phyloP scores from a whole-genome alignment of 2,329 filamentous ascomycete species.

The Plenodomus tracheiphilus region DNA sequence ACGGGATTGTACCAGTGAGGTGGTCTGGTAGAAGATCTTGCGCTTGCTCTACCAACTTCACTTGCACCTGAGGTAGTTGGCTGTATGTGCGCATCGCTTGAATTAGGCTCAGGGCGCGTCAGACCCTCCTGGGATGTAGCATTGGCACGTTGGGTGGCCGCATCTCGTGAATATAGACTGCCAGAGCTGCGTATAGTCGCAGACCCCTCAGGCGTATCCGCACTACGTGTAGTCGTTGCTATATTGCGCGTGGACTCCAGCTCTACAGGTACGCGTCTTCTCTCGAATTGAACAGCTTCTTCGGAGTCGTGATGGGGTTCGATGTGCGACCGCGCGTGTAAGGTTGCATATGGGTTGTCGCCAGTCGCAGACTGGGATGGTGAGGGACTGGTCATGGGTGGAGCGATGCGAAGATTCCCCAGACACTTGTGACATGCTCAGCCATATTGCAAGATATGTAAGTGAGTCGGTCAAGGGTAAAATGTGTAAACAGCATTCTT shows the following conservation, averaged over 20 bases:
- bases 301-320: conserved; percentile 23
- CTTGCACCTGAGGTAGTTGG: neutral
- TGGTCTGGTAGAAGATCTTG: neutral
- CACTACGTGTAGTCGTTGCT: too few species aligned
- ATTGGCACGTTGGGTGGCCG: conserved; percentile 2
- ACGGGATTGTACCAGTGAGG: conserved; percentile 45
- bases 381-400: neutral
- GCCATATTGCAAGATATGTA: neutral
- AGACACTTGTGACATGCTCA: neutral
- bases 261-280: conserved; percentile 20
- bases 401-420: neutral
- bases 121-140: conserved; percentile 7
- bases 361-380: neutral
- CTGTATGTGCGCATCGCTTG: conserved; percentile 9
- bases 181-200: conserved; percentile 3
- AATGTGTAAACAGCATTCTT: neutral
- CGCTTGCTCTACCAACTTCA: neutral
- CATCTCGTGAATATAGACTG: too few species aligned
- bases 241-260: conserved; percentile 3
- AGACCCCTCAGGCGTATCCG: neutral
- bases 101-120: conserved; percentile 1
- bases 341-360: conserved; percentile 5
- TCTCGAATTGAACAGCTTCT: conserved; percentile 20
- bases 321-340: conserved; percentile 10
- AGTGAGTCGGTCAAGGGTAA: neutral